phyloP scores from a whole-genome alignment of 1,284 basidiomycete genomes.

The Phaffia rhodozyma region DNA sequence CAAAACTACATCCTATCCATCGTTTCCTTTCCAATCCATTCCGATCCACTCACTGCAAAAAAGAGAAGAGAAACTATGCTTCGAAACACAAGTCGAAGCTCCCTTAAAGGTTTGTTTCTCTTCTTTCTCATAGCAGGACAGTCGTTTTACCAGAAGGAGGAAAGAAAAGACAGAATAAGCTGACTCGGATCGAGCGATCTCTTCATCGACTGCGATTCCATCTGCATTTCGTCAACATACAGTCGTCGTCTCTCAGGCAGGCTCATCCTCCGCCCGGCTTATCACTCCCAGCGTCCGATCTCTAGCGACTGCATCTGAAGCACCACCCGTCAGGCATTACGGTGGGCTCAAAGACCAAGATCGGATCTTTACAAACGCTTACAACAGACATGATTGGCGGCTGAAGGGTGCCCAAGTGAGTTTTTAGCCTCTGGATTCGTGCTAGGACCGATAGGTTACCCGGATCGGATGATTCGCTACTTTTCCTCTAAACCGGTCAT shows the following conservation, averaged over 20 bases:
- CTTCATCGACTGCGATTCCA: too few species aligned
- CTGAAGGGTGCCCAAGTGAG: constrained; percentile 73
- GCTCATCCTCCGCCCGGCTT: constrained; percentile 2
- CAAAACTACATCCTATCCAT: too few species aligned
- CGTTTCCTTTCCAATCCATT: too few species aligned
- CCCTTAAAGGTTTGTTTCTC: too few species aligned
- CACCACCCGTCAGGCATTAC: constrained; percentile 69
- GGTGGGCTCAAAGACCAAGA: constrained; percentile 90
- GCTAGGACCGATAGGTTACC: background rate
- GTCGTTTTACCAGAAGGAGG: background rate
- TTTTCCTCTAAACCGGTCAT: background rate
- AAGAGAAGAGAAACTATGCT: too few species aligned
- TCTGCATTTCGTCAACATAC: too few species aligned
- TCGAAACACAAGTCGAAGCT: too few species aligned
- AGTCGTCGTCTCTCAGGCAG: background rate
- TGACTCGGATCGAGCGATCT: background rate
- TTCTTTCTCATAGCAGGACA: too few species aligned
- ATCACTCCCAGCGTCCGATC: constrained; percentile 19
- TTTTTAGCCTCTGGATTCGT: background rate
- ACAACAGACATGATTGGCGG: constrained; percentile 70
- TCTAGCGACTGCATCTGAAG: constrained; percentile 60
- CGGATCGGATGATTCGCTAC: too few species aligned
- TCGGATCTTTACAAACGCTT: constrained; percentile 81
- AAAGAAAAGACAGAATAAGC: background rate
- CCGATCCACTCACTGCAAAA: too few species aligned